Evolutionary conservation across 345 rosid species (phyloP).

Genomic region (Euclidium syriacum): DNA sequence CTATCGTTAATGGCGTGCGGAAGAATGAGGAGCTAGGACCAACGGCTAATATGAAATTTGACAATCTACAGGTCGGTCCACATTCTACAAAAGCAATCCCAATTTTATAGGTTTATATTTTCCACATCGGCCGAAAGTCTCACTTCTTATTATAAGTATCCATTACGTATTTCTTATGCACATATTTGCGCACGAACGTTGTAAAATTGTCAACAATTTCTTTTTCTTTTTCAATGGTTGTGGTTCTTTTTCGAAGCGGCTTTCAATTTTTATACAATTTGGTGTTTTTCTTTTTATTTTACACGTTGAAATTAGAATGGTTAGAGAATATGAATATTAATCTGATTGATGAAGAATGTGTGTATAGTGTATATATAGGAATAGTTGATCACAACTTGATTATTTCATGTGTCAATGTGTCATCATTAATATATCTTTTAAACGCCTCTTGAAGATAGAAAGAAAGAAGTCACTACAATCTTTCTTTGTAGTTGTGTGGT

Average conservation of each 20-base stretch:
- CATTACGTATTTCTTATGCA: neutral
- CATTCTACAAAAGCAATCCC: conserved; percentile 28
- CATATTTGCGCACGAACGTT: neutral
- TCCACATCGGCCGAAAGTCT: conserved; percentile 12
- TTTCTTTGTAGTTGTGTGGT: too few relatives aligned
- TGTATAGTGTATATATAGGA: too few relatives aligned
- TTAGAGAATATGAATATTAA: too few relatives aligned
- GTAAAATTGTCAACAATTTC: neutral
- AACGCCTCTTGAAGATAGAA: too few relatives aligned
- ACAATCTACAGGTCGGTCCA: conserved; percentile 29
- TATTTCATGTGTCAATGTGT: too few relatives aligned
- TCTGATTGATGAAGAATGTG: too few relatives aligned
- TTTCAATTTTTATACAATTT: too few relatives aligned
- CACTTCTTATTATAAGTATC: neutral
- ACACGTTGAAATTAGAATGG: too few relatives aligned
- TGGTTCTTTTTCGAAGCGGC: neutral
- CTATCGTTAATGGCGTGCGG: conserved; percentile 28
- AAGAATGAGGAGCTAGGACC: conserved; percentile 8
- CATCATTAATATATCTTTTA: too few relatives aligned
- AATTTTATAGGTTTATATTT: conserved; percentile 21
- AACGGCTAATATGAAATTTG: conserved; percentile 13
- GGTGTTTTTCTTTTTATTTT: too few relatives aligned
- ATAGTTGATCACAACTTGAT: too few relatives aligned
- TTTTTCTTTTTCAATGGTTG: neutral
- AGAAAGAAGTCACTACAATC: too few relatives aligned